Conservation (phyloP, 148 eudicot genomes). For the Spergularia marina region DNA sequence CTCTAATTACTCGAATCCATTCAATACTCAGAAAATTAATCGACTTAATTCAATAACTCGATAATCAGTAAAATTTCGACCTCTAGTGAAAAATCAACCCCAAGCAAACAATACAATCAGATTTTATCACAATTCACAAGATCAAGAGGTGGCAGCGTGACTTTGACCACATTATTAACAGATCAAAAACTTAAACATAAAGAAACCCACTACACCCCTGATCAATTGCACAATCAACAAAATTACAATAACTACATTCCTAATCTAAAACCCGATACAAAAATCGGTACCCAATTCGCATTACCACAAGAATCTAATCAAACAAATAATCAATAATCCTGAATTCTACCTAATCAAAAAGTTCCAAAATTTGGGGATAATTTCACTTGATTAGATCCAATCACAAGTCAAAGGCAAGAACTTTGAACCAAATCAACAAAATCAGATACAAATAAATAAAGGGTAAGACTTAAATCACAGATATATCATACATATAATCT, state of each 20-base stretch:
- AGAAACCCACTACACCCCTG: not conserved
- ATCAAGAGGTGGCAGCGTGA: too few relatives aligned
- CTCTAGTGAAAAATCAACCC: too few relatives aligned
- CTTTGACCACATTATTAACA: too few relatives aligned
- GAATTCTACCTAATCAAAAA: not conserved
- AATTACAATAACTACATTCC: not conserved
- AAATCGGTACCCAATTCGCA: not conserved
- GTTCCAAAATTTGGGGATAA: not conserved
- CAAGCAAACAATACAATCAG: too few relatives aligned
- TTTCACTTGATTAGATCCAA: constrained; percentile 5
- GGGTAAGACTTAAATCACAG: not conserved
- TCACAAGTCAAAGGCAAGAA: constrained; percentile 1
- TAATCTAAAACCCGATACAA: not conserved
- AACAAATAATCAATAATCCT: not conserved
- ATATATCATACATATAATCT: not conserved
- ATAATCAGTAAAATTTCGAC: too few relatives aligned
- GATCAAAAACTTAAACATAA: not conserved
- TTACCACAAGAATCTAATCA: not conserved
- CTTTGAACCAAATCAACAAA: not conserved
- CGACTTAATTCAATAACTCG: too few relatives aligned
- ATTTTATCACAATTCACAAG: too few relatives aligned
- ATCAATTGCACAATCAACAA: not conserved
- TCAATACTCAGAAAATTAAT: too few relatives aligned
- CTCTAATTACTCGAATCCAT: too few relatives aligned
- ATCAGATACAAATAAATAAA: not conserved